Conservation (phyloP, 2,329 filamentous ascomycete species). For the Pestalotiopsis sp. region DNA sequence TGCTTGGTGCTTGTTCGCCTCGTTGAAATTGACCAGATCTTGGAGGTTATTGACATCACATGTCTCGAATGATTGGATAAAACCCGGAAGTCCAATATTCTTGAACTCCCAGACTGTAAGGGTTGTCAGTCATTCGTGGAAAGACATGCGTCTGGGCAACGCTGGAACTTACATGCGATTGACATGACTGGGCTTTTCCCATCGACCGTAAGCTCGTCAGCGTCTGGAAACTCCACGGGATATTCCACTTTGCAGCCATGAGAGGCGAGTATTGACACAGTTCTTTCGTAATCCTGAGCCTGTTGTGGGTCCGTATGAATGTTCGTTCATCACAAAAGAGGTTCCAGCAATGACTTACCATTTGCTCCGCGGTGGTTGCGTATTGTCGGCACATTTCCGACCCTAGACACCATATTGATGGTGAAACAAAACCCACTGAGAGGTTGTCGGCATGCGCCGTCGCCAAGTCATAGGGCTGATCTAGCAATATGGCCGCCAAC, state of each 20-base stretch:
- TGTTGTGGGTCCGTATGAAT: not conserved
- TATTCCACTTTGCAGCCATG: not conserved
- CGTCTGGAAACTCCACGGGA: not conserved
- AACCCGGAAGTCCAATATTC: conserved; percentile 2
- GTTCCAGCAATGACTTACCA: not conserved
- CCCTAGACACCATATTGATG: not conserved
- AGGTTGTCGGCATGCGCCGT: not conserved
- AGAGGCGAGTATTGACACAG: not conserved
- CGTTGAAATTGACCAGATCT: conserved; percentile 10
- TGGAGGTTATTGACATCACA: not conserved
- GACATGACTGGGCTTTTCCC: conserved; percentile 12
- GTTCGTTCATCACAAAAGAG: not conserved
- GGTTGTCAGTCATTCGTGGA: rapidly evolving
- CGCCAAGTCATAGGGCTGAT: not conserved
- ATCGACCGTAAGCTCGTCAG: not conserved
- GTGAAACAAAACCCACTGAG: not conserved
- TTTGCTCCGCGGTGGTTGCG: not conserved
- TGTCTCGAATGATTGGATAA: conserved; percentile 5
- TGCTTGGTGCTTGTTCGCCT: conserved; percentile 2
- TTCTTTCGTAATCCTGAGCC: not conserved
- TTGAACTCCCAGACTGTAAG: conserved; percentile 13
- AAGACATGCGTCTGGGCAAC: not conserved
- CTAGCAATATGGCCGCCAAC: not conserved
- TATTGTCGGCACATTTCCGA: not conserved
- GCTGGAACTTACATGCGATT: conserved; percentile 9